Evolutionary conservation across 2,329 filamentous ascomycete genomes (phyloP), one percentile per base, ranked within the genome.

Genomic region (Atkinsonella hypoxylon): DNA sequence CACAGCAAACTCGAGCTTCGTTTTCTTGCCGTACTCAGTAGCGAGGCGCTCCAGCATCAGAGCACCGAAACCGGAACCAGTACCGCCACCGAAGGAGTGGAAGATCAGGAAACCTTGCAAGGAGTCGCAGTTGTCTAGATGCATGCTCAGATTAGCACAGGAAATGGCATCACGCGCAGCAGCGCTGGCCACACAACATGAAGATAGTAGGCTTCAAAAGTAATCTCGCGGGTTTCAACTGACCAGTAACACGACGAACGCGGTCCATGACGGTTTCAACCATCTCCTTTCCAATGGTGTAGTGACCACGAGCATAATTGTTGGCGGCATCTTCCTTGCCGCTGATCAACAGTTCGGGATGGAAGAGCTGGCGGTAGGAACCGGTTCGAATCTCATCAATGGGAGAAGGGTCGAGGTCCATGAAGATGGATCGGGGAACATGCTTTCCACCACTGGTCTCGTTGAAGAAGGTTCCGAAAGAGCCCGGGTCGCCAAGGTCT

Each of bases 241-340:
- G 65, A 85, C 82, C 82, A 64, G 76, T 78, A 60, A 85, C 80
- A 58, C 82, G 82, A 62, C 82, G 82, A 58, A 86, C 79, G 59
- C 79, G 78, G 61, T 86, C 82, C 62, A 85, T 78, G 61, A 85
- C 82, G 59, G 69, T 76, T 65, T 86, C 82, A 50, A 85, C 78
- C 78, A 85, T 82, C 73, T 86, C 82, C 76, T 86, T 86, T 70
- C 83, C 83, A 60, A 86, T 81, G 59, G 83, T 86, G 70, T 87
- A 86, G 71, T 87, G 82, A 52, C 83, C 83, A 72, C 82, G 82
- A 59, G 83, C 83, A 62, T 86, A 87, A 75, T 87, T 87, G 73
- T 86, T 86, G 70, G 82, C 81, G 53, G 83, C 82, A 77, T 86
- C 83, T 68, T 86, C 83, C 76, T 86, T 86, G 69, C 82, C 82